Percentiles rank a stretch among this genome's conserved stretches.
Evolutionary conservation across 208 protist species (phyloP).

Genomic region (Lotmaria passim): DNA sequence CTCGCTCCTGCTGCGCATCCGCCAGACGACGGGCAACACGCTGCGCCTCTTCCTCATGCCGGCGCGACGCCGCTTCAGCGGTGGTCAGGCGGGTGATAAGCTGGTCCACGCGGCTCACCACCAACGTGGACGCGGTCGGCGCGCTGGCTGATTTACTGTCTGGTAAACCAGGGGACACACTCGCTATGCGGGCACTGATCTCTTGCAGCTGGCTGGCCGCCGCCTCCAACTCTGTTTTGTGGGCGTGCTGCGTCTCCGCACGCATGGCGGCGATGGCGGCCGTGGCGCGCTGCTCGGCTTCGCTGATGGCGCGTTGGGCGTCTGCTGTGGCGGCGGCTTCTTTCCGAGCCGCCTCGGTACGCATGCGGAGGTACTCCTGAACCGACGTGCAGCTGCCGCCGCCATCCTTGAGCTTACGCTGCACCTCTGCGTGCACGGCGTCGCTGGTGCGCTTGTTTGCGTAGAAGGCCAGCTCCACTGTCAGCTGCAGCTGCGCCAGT

Average conservation of each 20-base stretch:
- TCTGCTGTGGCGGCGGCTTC: conserved; percentile 12
- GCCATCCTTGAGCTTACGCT: conserved; percentile 15
- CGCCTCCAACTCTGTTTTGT: conserved; percentile 10
- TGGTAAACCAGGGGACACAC: conserved; percentile 1
- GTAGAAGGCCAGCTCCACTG: conserved; percentile 33
- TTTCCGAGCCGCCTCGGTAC: conserved; percentile 8
- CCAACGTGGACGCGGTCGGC: not conserved
- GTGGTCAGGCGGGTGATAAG: conserved; percentile 12
- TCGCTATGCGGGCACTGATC: conserved; percentile 14
- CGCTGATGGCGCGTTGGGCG: conserved; percentile 19
- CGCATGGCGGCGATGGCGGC: conserved; percentile 25
- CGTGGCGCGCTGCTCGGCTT: conserved; percentile 28
- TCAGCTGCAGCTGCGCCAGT: conserved; percentile 2
- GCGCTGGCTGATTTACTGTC: not conserved
- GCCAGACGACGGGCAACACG: conserved; percentile 5
- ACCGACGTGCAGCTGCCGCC: conserved; percentile 9
- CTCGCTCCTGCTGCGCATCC: conserved; percentile 31
- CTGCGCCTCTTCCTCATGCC: conserved; percentile 15
- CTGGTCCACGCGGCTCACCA: conserved; percentile 23
- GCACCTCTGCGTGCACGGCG: conserved; percentile 10
- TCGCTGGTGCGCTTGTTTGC: conserved; percentile 12
- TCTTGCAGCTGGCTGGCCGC: conserved; percentile 19
- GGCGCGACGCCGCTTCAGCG: conserved; percentile 18
- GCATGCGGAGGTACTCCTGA: conserved; percentile 26
- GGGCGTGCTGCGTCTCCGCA: conserved; percentile 13